Conservation (phyloP, 2,329 filamentous ascomycete species). For the Beauveria medogensis region DNA sequence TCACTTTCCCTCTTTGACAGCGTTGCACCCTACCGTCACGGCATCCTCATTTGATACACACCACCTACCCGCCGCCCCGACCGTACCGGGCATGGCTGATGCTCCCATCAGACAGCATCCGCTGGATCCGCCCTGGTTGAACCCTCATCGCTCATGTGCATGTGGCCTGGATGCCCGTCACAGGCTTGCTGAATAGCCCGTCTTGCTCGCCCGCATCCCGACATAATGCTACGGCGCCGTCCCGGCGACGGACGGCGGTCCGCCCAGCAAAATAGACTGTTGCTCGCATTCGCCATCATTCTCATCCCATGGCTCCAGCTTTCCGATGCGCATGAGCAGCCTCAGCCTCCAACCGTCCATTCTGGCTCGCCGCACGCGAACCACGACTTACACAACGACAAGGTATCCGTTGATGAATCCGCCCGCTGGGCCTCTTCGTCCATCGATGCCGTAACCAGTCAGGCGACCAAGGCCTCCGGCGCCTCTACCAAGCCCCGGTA, state of each 20-base stretch:
- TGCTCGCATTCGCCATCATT: constrained; percentile 50
- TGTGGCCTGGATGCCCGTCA: constrained; percentile 2
- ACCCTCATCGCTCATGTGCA: background rate
- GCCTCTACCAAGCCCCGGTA: constrained; percentile 17
- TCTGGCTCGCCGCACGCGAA: constrained; percentile 15
- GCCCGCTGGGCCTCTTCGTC: constrained; percentile 11
- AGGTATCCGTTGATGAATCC: constrained; percentile 20
- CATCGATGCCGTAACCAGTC: constrained; percentile 21
- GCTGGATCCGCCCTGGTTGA: constrained; percentile 4
- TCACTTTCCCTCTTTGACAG: background rate
- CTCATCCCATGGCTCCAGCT: constrained; percentile 47
- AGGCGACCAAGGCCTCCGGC: constrained; percentile 21
- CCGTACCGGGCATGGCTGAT: constrained; percentile 7
- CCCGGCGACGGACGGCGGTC: constrained; percentile 47
- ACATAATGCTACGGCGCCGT: constrained; percentile 60
- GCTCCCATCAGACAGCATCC: background rate
- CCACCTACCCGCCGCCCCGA: too few species aligned
- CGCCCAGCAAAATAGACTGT: constrained; percentile 36
- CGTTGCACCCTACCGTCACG: background rate
- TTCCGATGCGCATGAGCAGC: constrained; percentile 37
- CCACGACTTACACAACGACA: constrained; percentile 17
- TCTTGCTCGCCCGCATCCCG: constrained; percentile 10
- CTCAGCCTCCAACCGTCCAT: constrained; percentile 1
- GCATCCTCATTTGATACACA: background rate
- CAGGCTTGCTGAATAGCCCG: background rate